Conservation (phyloP, 177 flowering plant species). For the Vitis hybrid region DNA sequence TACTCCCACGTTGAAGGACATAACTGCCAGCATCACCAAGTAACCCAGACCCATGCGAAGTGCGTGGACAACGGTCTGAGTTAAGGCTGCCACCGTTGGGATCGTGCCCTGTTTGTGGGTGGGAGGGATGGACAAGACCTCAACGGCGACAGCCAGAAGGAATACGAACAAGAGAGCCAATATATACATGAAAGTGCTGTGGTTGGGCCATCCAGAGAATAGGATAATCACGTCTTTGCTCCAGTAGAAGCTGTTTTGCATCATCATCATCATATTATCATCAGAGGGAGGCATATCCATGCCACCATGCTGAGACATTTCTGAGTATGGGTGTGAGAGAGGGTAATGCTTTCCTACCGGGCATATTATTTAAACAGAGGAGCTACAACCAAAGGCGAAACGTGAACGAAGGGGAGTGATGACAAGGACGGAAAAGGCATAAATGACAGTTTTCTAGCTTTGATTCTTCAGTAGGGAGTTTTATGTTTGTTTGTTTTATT, state of each 20-base stretch:
- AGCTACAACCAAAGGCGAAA: too few species aligned
- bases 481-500: too few species aligned
- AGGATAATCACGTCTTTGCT: slow-evolving; percentile 17
- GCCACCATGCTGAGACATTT: neutral
- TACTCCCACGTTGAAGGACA: slow-evolving; percentile 30
- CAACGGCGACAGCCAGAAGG: slow-evolving; percentile 11
- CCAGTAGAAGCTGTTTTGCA: slow-evolving; percentile 31
- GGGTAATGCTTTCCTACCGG: neutral
- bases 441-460: too few species aligned
- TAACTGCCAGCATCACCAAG: slow-evolving; percentile 35
- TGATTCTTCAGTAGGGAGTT: too few species aligned
- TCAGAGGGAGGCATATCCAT: slow-evolving; percentile 5
- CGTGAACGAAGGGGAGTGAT: too few species aligned
- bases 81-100: neutral
- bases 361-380: too few species aligned
- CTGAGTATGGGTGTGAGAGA: slow-evolving; percentile 8
- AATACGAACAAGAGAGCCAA: slow-evolving; percentile 28
- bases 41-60: slow-evolving; percentile 23
- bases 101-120: neutral
- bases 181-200: slow-evolving; percentile 33
- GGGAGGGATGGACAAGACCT: slow-evolving; percentile 15
- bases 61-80: slow-evolving; percentile 12
- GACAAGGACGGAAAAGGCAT: too few species aligned
- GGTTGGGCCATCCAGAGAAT: slow-evolving; percentile 22
- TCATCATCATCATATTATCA: slow-evolving; percentile 4